Evolutionary conservation across 225 moss, liverwort and hornwort species (phyloP).

Genomic region (Climacium dendroides): DNA sequence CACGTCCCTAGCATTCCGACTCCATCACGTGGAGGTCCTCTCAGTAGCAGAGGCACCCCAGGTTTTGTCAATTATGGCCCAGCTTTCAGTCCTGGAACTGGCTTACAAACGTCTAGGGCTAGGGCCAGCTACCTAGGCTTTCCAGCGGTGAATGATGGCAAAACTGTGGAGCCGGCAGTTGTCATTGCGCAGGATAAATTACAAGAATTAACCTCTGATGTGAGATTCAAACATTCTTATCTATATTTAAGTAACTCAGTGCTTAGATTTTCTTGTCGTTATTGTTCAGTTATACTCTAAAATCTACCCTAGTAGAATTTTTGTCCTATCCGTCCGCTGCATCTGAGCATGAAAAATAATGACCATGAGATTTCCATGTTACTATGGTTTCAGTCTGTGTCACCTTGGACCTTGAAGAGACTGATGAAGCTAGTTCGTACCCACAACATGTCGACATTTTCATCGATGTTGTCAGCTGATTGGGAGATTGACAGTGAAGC

Average conservation of each 20-base stretch:
- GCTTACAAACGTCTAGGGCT: constrained; percentile 23
- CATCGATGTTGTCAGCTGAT: constrained; percentile 82
- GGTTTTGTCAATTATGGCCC: constrained; percentile 12
- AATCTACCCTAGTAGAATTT: background rate
- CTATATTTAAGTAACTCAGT: background rate
- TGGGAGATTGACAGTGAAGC: constrained; percentile 91
- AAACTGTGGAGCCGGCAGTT: constrained; percentile 33
- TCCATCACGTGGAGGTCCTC: constrained; percentile 17
- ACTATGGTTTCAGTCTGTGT: constrained; percentile 73
- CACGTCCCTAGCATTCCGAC: constrained; percentile 17
- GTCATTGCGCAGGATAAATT: constrained; percentile 85
- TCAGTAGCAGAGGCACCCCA: constrained; percentile 11
- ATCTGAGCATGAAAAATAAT: background rate
- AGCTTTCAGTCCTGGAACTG: constrained; percentile 18
- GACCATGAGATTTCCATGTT: background rate
- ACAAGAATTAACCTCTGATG: constrained; percentile 88
- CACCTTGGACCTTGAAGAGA: constrained; percentile 99
- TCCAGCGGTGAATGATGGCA: constrained; percentile 33
- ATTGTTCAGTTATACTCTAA: background rate
- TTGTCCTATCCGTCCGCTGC: background rate
- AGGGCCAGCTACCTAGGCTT: constrained; percentile 36
- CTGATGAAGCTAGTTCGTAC: constrained; percentile 97
- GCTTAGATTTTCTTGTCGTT: background rate
- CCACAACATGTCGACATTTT: constrained; percentile 91
- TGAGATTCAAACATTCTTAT: constrained; percentile 2